Percentiles rank a stretch among this genome's conserved stretches.
Evolutionary conservation across 2,329 filamentous ascomycete genomes (phyloP).

Genomic region (Cercospora canescens): DNA sequence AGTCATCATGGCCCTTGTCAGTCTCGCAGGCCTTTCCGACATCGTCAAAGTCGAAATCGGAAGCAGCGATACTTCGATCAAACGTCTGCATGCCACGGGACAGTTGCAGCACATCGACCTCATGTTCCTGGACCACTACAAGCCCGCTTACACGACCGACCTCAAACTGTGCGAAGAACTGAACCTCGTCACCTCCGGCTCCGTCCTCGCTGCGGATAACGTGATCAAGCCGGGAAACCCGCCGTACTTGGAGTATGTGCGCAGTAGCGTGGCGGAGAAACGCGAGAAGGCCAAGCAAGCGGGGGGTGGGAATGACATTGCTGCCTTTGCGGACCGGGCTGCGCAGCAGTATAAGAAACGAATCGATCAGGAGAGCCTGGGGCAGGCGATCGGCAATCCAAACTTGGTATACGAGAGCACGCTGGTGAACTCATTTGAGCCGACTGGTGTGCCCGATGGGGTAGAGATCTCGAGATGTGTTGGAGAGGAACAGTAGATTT

Average conservation of each 20-base stretch:
- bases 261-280: constrained; percentile 59
- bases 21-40: constrained; percentile 71
- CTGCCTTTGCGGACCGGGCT: constrained; percentile 46
- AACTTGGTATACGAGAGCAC: constrained; percentile 66
- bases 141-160: constrained; percentile 72
- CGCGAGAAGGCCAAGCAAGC: constrained; percentile 32
- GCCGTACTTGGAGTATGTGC: constrained; percentile 69
- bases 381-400: constrained; percentile 57
- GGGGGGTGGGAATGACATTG: constrained; percentile 33
- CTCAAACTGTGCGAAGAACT: constrained; percentile 76
- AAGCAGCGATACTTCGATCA: constrained; percentile 65
- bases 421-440: constrained; percentile 65
- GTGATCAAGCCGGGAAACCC: constrained; percentile 72
- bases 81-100: constrained; percentile 57
- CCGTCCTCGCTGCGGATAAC: constrained; percentile 68
- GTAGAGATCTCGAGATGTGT: constrained; percentile 66
- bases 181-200: constrained; percentile 62
- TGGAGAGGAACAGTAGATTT: constrained; percentile 31
- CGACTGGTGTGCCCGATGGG: constrained; percentile 65
- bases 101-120: constrained; percentile 64
- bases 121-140: constrained; percentile 79
- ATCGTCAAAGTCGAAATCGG: constrained; percentile 71
- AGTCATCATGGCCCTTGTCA: constrained; percentile 67
- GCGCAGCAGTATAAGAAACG: constrained; percentile 51
- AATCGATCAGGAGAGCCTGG: constrained; percentile 48